phyloP scores from a whole-genome alignment of 2,329 filamentous ascomycete genomes.

The Claviceps spartinae region DNA sequence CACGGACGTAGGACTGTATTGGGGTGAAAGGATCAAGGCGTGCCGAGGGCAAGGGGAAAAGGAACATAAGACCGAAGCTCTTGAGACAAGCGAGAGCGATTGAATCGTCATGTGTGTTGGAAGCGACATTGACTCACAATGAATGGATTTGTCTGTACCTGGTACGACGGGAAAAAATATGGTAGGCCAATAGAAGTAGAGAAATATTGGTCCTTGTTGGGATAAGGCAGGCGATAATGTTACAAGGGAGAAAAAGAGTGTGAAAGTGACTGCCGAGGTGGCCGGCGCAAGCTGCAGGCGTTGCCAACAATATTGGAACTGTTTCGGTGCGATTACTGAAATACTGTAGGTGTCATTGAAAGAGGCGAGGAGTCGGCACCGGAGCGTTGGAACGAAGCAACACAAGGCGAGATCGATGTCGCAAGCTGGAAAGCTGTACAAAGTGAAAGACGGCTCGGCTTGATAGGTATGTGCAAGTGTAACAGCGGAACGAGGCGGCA shows the following conservation, averaged over 20 bases:
- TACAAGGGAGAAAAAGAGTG: slow-evolving; percentile 10
- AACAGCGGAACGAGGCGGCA: slow-evolving; percentile 3
- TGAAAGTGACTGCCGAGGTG: slow-evolving; percentile 17
- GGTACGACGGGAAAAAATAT: slow-evolving; percentile 13
- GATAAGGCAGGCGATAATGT: slow-evolving; percentile 7
- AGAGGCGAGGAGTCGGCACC: slow-evolving; percentile 21
- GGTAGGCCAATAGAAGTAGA: slow-evolving; percentile 2
- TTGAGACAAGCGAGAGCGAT: slow-evolving; percentile 7
- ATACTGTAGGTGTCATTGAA: slow-evolving; percentile 14
- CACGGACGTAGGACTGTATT: too few relatives aligned
- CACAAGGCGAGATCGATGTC: slow-evolving; percentile 19
- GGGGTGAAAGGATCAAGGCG: background rate
- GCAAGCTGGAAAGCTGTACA: slow-evolving; percentile 9
- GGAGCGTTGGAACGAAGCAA: slow-evolving; percentile 18
- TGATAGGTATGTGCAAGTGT: slow-evolving; percentile 8
- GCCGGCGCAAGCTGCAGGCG: slow-evolving; percentile 17
- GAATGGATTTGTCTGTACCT: slow-evolving; percentile 15
- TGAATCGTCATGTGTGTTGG: slow-evolving; percentile 6
- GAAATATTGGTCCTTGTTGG: background rate
- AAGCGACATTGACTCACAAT: slow-evolving; percentile 23
- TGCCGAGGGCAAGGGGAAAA: background rate
- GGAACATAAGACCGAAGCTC: slow-evolving; percentile 1
- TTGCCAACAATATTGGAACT: slow-evolving; percentile 22
- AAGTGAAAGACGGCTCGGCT: slow-evolving; percentile 7
- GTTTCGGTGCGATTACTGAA: slow-evolving; percentile 17